phyloP scores from a whole-genome alignment of 1,284 basidiomycete genomes.

The Lignosus rhinocerotis region DNA sequence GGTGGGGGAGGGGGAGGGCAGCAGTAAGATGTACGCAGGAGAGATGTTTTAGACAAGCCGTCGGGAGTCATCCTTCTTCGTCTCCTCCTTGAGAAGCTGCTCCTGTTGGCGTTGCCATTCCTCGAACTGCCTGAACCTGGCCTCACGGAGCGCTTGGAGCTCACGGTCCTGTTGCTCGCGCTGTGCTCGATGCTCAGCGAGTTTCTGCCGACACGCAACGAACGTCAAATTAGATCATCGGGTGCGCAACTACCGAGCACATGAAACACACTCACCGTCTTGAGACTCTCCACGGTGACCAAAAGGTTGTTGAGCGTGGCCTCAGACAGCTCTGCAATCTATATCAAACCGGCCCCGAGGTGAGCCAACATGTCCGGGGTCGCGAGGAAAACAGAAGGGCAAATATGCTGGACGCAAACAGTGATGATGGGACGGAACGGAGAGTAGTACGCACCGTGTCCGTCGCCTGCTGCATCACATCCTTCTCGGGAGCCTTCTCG shows the following conservation, averaged over 20 bases:
- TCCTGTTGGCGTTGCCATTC: constrained; percentile 31
- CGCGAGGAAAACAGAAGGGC: neutral
- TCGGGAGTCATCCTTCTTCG: constrained; percentile 16
- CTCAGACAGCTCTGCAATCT: constrained; percentile 70
- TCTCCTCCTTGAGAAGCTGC: constrained; percentile 5
- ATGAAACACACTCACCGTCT: constrained; percentile 46
- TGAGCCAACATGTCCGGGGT: neutral
- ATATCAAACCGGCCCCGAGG: neutral
- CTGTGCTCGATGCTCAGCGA: constrained; percentile 56
- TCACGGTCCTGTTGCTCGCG: constrained; percentile 48
- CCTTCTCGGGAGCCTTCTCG: constrained; percentile 43
- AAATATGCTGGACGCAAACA: no score
- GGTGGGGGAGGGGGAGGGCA: no score
- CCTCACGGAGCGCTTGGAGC: constrained; percentile 33
- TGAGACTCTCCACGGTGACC: constrained; percentile 54
- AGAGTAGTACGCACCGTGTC: constrained; percentile 52
- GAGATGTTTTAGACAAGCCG: constrained; percentile 19
- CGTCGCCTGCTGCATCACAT: constrained; percentile 49
- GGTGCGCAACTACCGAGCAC: neutral
- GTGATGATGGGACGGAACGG: neutral
- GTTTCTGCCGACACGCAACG: constrained; percentile 45
- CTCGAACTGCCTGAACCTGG: constrained; percentile 40
- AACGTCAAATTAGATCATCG: neutral
- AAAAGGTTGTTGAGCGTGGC: constrained; percentile 65
- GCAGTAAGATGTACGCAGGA: neutral